phyloP scores from a whole-genome alignment of 257 asterid species.

The Scutellaria galericulata region DNA sequence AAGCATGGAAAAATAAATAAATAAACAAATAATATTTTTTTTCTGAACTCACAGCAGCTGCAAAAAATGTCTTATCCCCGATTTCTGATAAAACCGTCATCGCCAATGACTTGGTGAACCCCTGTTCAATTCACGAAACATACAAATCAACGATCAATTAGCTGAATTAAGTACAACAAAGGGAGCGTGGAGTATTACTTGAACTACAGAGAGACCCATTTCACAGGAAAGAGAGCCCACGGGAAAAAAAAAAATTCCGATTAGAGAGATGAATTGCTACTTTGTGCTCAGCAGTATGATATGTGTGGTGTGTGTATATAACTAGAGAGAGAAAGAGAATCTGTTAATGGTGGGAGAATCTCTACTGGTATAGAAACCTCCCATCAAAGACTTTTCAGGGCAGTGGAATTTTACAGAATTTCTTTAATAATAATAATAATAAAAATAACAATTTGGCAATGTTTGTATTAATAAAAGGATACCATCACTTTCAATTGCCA shows the following conservation, averaged over 20 bases:
- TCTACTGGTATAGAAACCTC: not conserved
- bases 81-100: conserved; percentile 84
- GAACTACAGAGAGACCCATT: conserved; percentile 47
- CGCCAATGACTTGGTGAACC: conserved; percentile 78
- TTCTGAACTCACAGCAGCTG: conserved; percentile 68
- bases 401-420: too few relatives aligned
- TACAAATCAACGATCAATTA: conserved; percentile 4
- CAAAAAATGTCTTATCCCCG: conserved; percentile 84
- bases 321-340: not conserved
- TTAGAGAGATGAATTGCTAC: conserved; percentile 6
- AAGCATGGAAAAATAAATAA: not conserved
- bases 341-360: conserved; percentile 3
- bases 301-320: not conserved
- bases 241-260: not conserved
- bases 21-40: too few relatives aligned
- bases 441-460: too few relatives aligned
- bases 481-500: too few relatives aligned
- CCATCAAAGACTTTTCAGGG: not conserved
- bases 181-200: conserved; percentile 29
- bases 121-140: conserved; percentile 41
- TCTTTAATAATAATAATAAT: too few relatives aligned
- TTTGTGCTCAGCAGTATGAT: not conserved
- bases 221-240: not conserved
- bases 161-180: not conserved
- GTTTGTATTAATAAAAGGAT: too few relatives aligned